A percentile compares a stretch with the other conserved stretches of the same genome.
Conservation (phyloP, 352 stramenopile genomes). For the Thraustochytrium sp. region DNA sequence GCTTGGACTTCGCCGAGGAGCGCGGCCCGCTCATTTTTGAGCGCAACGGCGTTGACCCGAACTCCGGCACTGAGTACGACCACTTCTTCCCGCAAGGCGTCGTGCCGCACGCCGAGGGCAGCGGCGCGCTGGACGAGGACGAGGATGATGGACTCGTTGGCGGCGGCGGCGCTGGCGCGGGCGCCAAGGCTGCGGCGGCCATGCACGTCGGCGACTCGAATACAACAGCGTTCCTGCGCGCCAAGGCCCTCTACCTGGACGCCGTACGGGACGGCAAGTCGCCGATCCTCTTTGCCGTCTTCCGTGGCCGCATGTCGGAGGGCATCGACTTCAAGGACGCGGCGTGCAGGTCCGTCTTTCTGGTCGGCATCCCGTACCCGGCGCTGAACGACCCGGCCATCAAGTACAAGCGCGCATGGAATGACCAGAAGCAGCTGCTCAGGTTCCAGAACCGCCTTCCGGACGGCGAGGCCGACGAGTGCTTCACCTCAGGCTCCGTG, state of each 20-base stretch:
- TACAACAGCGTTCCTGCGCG: not conserved
- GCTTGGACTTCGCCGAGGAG: not conserved
- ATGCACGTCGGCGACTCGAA: not conserved
- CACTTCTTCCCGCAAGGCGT: too few species aligned
- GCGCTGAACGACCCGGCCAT: constrained; percentile 94
- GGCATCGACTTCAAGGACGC: constrained; percentile 97
- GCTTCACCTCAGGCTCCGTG: constrained; percentile 80
- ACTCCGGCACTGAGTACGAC: too few species aligned
- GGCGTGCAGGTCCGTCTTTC: constrained; percentile 91
- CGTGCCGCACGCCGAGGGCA: not conserved
- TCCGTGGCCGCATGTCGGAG: constrained; percentile 95
- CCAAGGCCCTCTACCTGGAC: not conserved
- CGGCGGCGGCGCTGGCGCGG: not conserved
- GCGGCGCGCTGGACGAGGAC: not conserved
- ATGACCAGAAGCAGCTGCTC: constrained; percentile 46
- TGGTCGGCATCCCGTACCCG: constrained; percentile 96
- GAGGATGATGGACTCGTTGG: not conserved
- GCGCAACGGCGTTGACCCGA: not conserved
- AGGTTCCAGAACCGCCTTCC: too few species aligned
- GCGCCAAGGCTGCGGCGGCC: not conserved
- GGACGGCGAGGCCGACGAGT: not conserved
- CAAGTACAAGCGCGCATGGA: constrained; percentile 74
- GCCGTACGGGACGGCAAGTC: constrained; percentile 57
- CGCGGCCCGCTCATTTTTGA: not conserved
- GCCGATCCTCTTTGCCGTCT: constrained; percentile 94